Conservation (phyloP, 495 filamentous ascomycete genomes). For the Monascus purpureus region DNA sequence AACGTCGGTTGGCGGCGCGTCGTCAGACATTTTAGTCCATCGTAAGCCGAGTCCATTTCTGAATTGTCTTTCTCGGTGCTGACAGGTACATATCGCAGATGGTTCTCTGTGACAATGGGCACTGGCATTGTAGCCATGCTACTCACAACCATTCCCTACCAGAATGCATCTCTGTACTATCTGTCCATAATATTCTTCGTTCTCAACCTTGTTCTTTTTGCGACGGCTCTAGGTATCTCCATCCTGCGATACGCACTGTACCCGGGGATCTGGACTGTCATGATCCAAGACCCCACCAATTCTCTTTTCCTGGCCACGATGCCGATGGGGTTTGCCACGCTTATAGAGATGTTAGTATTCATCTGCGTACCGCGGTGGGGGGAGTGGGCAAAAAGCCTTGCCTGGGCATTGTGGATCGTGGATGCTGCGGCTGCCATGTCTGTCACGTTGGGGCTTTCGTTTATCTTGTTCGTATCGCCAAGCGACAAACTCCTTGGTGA, state of each 20-base stretch:
- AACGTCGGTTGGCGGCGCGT: no score
- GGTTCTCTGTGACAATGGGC: slow-evolving; percentile 37
- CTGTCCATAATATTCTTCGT: slow-evolving; percentile 27
- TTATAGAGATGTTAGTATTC: slow-evolving; percentile 38
- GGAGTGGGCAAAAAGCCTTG: slow-evolving; percentile 11
- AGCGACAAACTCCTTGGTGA: background rate
- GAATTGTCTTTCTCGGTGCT: background rate
- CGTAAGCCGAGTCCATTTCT: no score
- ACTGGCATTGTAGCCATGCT: slow-evolving; percentile 36
- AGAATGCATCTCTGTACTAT: slow-evolving; percentile 25
- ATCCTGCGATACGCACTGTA: slow-evolving; percentile 32
- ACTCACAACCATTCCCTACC: slow-evolving; percentile 25
- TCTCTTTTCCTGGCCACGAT: slow-evolving; percentile 40
- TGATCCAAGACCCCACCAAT: slow-evolving; percentile 38
- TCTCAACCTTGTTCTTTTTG: no score
- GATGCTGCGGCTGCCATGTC: slow-evolving; percentile 33
- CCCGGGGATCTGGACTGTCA: slow-evolving; percentile 27
- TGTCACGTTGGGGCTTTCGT: slow-evolving; percentile 6
- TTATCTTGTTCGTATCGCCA: slow-evolving; percentile 2
- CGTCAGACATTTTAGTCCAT: no score
- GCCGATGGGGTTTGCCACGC: slow-evolving; percentile 44
- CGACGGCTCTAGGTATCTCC: slow-evolving; percentile 19
- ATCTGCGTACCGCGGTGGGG: slow-evolving; percentile 35
- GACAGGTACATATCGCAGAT: slow-evolving; percentile 10
- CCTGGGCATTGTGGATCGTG: slow-evolving; percentile 36